Evolutionary conservation across 1,139 yeast species (phyloP).

Genomic region (Kodamaea derodonti): DNA sequence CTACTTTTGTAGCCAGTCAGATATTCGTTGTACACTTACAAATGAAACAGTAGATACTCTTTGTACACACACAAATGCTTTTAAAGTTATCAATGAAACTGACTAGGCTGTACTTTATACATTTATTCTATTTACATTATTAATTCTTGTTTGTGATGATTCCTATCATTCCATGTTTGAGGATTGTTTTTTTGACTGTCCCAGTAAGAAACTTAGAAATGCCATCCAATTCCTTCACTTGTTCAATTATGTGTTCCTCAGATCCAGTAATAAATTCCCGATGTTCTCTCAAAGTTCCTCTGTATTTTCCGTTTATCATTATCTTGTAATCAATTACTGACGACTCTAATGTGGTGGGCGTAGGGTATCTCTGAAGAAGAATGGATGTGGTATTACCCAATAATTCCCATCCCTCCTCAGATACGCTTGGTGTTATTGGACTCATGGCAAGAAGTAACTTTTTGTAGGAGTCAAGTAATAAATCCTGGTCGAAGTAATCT

Average conservation of each 20-base stretch:
- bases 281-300: conserved; percentile 42
- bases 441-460: conserved; percentile 57
- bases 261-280: conserved; percentile 28
- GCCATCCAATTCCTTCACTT: conserved; percentile 8
- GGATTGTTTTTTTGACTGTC: conserved; percentile 11
- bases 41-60: no score
- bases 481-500: conserved; percentile 22
- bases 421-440: conserved; percentile 75
- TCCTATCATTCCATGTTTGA: conserved; percentile 21
- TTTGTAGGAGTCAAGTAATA: conserved; percentile 39
- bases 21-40: no score
- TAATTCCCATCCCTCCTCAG: conserved; percentile 79
- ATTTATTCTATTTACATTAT: conserved; percentile 1
- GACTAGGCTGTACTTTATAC: no score
- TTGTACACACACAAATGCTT: no score
- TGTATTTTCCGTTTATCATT: conserved; percentile 67
- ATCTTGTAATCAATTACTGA: conserved; percentile 43
- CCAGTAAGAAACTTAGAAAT: conserved; percentile 7
- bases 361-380: conserved; percentile 55
- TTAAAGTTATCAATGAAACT: no score
- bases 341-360: conserved; percentile 32
- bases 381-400: conserved; percentile 43
- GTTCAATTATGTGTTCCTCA: conserved; percentile 19
- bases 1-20: no score
- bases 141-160: background rate